Percentiles rank a stretch among this genome's conserved stretches.
Evolutionary conservation across 1,139 yeast genomes (phyloP).

Genomic region (Hyphopichia fennica): DNA sequence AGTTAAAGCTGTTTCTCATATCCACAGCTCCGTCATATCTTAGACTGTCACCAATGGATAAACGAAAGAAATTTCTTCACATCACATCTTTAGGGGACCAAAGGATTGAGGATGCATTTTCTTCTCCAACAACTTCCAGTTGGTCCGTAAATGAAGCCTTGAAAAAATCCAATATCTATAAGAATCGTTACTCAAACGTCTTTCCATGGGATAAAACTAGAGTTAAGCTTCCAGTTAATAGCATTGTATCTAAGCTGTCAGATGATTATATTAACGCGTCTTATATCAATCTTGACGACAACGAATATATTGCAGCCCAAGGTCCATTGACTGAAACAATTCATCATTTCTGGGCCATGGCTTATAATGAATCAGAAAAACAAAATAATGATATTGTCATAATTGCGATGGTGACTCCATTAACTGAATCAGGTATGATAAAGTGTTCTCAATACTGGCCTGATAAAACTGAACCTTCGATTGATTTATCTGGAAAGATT

Average conservation of each 20-base stretch:
- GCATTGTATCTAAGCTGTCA: slow-evolving; percentile 8
- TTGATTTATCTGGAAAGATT: slow-evolving; percentile 21
- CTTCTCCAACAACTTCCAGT: slow-evolving; percentile 12
- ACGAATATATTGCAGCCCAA: slow-evolving; percentile 41
- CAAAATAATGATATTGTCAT: slow-evolving; percentile 46
- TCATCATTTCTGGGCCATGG: slow-evolving; percentile 87
- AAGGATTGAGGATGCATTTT: slow-evolving; percentile 1
- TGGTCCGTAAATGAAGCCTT: slow-evolving; percentile 27
- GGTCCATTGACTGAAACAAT: slow-evolving; percentile 68
- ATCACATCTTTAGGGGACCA: slow-evolving; percentile 1
- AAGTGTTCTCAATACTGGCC: slow-evolving; percentile 87
- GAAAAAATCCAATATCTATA: slow-evolving; percentile 12
- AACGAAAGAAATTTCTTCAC: slow-evolving; percentile 1
- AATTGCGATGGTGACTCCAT: slow-evolving; percentile 86
- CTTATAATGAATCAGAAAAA: slow-evolving; percentile 45
- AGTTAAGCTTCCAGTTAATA: slow-evolving; percentile 28
- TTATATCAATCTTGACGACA: slow-evolving; percentile 19
- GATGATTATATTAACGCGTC: slow-evolving; percentile 47
- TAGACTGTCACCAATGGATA: not conserved
- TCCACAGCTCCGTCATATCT: not conserved
- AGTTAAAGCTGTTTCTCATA: not conserved
- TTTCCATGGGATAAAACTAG: slow-evolving; percentile 43
- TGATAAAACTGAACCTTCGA: slow-evolving; percentile 11
- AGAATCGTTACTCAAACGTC: slow-evolving; percentile 45
- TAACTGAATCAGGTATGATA: slow-evolving; percentile 55